Evolutionary conservation across 2,329 filamentous ascomycete genomes (phyloP).

Genomic region (Fonsecaea pedrosoi): DNA sequence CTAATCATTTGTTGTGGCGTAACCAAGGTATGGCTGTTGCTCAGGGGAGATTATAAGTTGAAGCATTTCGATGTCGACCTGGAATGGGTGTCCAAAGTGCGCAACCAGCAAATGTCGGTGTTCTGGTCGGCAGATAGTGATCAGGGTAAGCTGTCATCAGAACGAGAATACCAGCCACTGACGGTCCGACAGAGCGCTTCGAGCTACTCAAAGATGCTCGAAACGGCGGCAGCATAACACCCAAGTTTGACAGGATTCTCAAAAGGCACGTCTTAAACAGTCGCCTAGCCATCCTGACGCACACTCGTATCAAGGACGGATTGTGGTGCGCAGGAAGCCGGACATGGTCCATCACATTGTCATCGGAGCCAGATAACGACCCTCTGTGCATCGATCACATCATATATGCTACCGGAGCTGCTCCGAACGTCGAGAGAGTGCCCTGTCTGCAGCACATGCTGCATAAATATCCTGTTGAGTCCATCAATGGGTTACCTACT

Average conservation of each 20-base stretch:
- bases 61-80: slow-evolving; percentile 81
- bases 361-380: slow-evolving; percentile 63
- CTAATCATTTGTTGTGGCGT: slow-evolving; percentile 70
- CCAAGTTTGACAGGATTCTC: slow-evolving; percentile 70
- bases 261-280: slow-evolving; percentile 63
- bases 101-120: slow-evolving; percentile 75
- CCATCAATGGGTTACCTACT: slow-evolving; percentile 71
- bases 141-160: slow-evolving; percentile 45
- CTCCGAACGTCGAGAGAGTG: slow-evolving; percentile 66
- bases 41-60: slow-evolving; percentile 65
- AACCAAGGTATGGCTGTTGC: slow-evolving; percentile 71
- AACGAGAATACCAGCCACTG: not conserved
- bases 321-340: slow-evolving; percentile 43
- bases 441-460: slow-evolving; percentile 68
- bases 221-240: slow-evolving; percentile 78
- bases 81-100: slow-evolving; percentile 82
- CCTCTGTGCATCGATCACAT: slow-evolving; percentile 66
- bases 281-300: slow-evolving; percentile 62
- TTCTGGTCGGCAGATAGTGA: slow-evolving; percentile 80
- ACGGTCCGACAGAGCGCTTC: slow-evolving; percentile 60
- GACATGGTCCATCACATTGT: slow-evolving; percentile 56
- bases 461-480: slow-evolving; percentile 65
- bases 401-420: slow-evolving; percentile 77
- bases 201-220: slow-evolving; percentile 70
- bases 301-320: slow-evolving; percentile 66